Evolutionary conservation across 2,329 filamentous ascomycete species (phyloP), one percentile per base, ranked within the genome.

Genomic region (Arthrobotrys entomopaga): DNA sequence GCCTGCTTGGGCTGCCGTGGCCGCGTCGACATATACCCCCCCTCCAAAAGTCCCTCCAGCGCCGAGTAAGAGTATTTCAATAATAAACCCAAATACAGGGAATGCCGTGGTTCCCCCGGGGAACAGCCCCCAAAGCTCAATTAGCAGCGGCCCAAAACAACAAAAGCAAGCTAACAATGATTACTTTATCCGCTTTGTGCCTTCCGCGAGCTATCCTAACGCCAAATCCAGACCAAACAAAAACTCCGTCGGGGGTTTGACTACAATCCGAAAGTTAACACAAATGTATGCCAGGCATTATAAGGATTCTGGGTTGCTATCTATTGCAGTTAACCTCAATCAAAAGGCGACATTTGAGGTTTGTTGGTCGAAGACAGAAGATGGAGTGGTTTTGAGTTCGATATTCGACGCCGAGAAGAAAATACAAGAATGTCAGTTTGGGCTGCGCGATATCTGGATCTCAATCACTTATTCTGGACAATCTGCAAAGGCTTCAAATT

Each of bases 361-460:
- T 19, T 48, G 34, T 19, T 11, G 67, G n/a, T 56, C 63, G 3
- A 67, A 34, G 22, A 50, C 57, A 3, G 57, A 67, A 29, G 50
- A 53, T 15, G 70, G 70, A 3, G 29, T 38, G 4, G 34, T 34
- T 15, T 58, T 19, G 6, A 38, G 11, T 5, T 26, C 49, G 24
- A n/a, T 46, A 5, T n/a, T 74, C 15, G 50, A 63, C 0, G 46
- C 38, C 2, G 70, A 74, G 1, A 15, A 15, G 15, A 67, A 43
- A 15, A 38, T 74, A 3, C 56, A 48, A n/a, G 70, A 74, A 1
- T 59, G 29, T 19, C 20, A 59, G 10, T 48, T 74, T 53, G 57
- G 38, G 26, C 3, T 40, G 8, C 34, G 15, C 3, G 63, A 66
- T 7, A 64, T 74, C 49, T 74, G 70, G 70, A 22, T 74, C 29